Base-by-base conservation (phyloP, 129 eudicot species). In the Flaveria ramosissima region DNA sequence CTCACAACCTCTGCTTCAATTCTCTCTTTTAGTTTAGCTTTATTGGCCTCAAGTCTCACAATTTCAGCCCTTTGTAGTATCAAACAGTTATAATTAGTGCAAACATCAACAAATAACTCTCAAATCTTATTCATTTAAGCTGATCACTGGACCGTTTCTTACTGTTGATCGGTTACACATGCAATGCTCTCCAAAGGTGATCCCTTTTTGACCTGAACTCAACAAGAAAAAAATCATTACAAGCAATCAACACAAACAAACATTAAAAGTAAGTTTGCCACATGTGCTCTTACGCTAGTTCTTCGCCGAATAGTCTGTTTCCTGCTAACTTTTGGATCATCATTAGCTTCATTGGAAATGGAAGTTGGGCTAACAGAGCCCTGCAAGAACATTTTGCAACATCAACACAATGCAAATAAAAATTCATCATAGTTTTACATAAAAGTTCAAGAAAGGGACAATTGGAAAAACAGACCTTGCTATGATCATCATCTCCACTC, bases 111-210 rank as follows among this genome's bases (percentile, higher is more conserved):
- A 12, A 36, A 64, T 6, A 79, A 63, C 65, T 2, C 65, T 9
- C 43, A 63, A 72, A 68, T 61, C 30, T 26, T 46, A 21, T 3
- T 15, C 15, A 47, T 24, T 47, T 24, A 11, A 8, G 17, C 9
- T 52, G 17, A 6, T 8, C 62, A 8, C 9, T 55, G 0, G 13
- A 55, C 62, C 19, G 74, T 68, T 65, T 80, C 97, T 91, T 94
- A 91, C 98, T 89, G 93, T 19, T 91, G 89, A n/a, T 89, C 94
- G 32, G 56, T 45, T 69, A 81, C 66, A 6, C 75, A 20, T 42
- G 86, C 93, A 20, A 91, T 81, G 66, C 85, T 87, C 66, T 91
- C 97, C 88, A 89, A 74, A 9, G 90, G 85, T 48, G 89, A 86
- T 75, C 91, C 90, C 86, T 86, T 94, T 84, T 70, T 87, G 48